These are phyloP conservation scores for Gnetum montanum DNA, from an alignment of 75 land plant species.

Conservation along the genomic window DNA sequence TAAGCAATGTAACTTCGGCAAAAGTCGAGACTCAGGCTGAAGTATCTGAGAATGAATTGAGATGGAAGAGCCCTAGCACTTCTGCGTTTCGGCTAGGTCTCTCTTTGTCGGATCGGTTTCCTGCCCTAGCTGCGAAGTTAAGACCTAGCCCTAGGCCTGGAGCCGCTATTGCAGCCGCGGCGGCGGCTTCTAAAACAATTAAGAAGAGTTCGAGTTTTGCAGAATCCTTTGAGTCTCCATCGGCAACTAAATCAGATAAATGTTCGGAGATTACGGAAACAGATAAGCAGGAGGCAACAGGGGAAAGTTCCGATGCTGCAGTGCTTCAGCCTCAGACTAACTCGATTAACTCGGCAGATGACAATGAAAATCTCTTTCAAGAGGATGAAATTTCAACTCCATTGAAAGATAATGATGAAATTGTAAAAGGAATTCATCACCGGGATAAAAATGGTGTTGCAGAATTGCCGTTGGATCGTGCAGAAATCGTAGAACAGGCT, in stretches of 20 bases:
- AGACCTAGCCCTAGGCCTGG: conserved; percentile 68
- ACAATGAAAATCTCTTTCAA: neutral
- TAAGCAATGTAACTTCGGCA: neutral
- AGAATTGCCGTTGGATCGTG: neutral
- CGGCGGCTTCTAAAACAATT: conserved; percentile 57
- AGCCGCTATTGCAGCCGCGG: conserved; percentile 90
- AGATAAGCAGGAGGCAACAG: conserved; percentile 2
- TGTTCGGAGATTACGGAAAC: conserved; percentile 1
- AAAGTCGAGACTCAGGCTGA: neutral
- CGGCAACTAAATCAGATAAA: neutral
- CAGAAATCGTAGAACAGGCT: neutral
- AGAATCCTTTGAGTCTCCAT: conserved; percentile 8
- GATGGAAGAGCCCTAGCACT: conserved; percentile 1
- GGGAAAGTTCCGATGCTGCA: conserved; percentile 1
- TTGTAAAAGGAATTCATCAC: neutral
- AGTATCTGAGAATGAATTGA: neutral
- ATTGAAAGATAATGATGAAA: conserved; percentile 1
- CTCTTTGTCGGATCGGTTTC: neutral
- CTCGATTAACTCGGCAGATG: neutral
- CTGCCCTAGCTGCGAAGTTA: conserved; percentile 18
- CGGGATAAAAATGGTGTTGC: neutral
- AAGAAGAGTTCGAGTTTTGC: conserved; percentile 22
- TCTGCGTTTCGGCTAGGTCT: neutral
- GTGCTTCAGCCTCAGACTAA: neutral
- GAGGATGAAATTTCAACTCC: conserved; percentile 1